A percentile compares a stretch with the other conserved stretches of the same genome.
These are phyloP conservation scores for Myxozyma neglecta DNA, from an alignment of 805 yeast species.

Conservation along the genomic window DNA sequence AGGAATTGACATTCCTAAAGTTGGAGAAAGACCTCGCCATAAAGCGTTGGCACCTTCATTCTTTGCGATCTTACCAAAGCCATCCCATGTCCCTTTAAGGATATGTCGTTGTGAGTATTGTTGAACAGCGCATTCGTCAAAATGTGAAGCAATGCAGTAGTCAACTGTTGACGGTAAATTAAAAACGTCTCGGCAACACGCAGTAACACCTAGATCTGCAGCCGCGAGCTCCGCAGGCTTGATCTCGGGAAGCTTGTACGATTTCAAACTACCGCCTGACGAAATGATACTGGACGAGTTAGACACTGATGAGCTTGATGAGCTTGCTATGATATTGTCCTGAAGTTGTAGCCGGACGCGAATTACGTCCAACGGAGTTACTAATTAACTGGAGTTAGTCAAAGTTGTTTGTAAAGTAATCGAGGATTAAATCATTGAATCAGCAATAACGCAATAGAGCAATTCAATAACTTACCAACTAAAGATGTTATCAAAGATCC, in stretches of 20 bases:
- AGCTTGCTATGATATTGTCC: conserved; percentile 47
- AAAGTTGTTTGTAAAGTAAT: too few species aligned
- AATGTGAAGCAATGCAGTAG: conserved; percentile 43
- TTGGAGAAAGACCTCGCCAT: conserved; percentile 86
- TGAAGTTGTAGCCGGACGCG: conserved; percentile 47
- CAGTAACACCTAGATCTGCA: conserved; percentile 41
- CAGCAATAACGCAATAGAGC: neutral
- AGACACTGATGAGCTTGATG: too few species aligned
- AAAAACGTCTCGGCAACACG: conserved; percentile 45
- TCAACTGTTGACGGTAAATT: conserved; percentile 42
- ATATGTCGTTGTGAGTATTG: conserved; percentile 37
- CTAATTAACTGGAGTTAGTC: conserved; percentile 5
- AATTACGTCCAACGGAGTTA: conserved; percentile 48
- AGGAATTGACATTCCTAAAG: conserved; percentile 84
- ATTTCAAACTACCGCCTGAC: conserved; percentile 49
- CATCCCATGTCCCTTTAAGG: conserved; percentile 71
- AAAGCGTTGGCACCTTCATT: conserved; percentile 75
- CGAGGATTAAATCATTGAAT: neutral
- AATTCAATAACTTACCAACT: conserved; percentile 31
- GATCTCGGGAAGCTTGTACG: conserved; percentile 12
- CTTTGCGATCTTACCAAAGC: conserved; percentile 61
- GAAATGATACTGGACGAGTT: conserved; percentile 66
- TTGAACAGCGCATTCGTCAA: conserved; percentile 40
- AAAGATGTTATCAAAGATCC: conserved; percentile 46
- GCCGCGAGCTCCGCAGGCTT: conserved; percentile 25